Percentiles rank a stretch among this genome's conserved stretches.
Conservation (phyloP, 208 protist species). For the Acanthamoeba healyi region DNA sequence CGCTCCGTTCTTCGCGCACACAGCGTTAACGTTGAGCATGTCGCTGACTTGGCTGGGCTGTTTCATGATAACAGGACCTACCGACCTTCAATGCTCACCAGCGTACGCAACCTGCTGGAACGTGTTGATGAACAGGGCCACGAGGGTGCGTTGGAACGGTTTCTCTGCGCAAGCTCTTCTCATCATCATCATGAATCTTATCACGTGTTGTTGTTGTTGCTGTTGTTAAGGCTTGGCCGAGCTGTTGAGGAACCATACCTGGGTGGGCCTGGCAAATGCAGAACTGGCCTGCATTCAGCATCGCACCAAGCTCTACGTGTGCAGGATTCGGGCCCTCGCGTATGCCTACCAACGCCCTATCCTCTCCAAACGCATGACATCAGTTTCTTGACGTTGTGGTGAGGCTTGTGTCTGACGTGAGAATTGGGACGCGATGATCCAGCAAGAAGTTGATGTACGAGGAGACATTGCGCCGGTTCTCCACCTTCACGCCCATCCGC, state of each 20-base stretch:
- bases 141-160: background rate
- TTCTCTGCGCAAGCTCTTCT: background rate
- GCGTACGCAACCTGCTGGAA: constrained; percentile 65
- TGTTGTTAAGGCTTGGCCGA: constrained; percentile 70
- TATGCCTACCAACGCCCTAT: too few relatives aligned
- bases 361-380: too few relatives aligned
- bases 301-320: constrained; percentile 80
- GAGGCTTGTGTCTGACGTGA: too few relatives aligned
- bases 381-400: too few relatives aligned
- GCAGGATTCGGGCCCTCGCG: constrained; percentile 64
- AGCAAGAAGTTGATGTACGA: constrained; percentile 80
- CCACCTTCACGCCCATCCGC: constrained; percentile 68
- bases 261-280: constrained; percentile 72
- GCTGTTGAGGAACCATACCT: constrained; percentile 56
- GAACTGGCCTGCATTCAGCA: constrained; percentile 70
- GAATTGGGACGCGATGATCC: background rate
- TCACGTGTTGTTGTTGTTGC: background rate
- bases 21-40: too few relatives aligned
- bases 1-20: background rate
- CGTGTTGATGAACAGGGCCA: constrained; percentile 26
- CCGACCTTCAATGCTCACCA: constrained; percentile 59
- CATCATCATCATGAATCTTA: too few relatives aligned
- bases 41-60: too few relatives aligned
- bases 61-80: constrained; percentile 43
- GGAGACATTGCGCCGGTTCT: constrained; percentile 65